phyloP scores from a whole-genome alignment of 2,329 filamentous ascomycete genomes.

The Penicillium sclerotigenum region DNA sequence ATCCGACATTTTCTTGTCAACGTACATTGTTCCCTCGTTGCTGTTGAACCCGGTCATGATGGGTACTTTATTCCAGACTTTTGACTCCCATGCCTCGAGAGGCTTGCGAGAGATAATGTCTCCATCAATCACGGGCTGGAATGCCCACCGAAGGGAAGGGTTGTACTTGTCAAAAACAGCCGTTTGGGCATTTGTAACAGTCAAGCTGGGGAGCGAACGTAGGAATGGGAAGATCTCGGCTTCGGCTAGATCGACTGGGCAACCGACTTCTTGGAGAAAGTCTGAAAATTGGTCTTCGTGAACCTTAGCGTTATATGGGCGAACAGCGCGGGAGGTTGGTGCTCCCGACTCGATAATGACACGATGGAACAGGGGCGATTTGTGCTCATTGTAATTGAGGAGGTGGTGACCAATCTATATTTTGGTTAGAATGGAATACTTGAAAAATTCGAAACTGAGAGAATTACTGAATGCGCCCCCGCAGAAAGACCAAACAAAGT shows the following conservation, averaged over 20 bases:
- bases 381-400: slow-evolving; percentile 45
- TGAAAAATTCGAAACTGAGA: background rate
- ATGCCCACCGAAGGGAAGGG: slow-evolving; percentile 53
- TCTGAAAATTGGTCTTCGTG: slow-evolving; percentile 47
- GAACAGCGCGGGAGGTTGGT: slow-evolving; percentile 48
- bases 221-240: slow-evolving; percentile 42
- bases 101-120: slow-evolving; percentile 58
- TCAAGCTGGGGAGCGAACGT: slow-evolving; percentile 37
- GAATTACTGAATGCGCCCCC: slow-evolving; percentile 47
- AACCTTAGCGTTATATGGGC: slow-evolving; percentile 39
- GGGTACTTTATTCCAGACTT: slow-evolving; percentile 55
- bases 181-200: slow-evolving; percentile 41
- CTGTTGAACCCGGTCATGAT: slow-evolving; percentile 69
- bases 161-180: slow-evolving; percentile 48
- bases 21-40: slow-evolving; percentile 66
- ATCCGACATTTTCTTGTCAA: slow-evolving; percentile 50
- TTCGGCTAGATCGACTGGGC: slow-evolving; percentile 24
- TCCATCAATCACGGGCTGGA: slow-evolving; percentile 67
- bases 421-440: background rate
- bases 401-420: slow-evolving; percentile 66
- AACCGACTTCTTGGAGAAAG: slow-evolving; percentile 39
- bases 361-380: slow-evolving; percentile 42
- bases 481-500: slow-evolving; percentile 41
- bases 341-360: slow-evolving; percentile 49
- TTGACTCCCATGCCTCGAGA: slow-evolving; percentile 56